These are phyloP conservation scores for Pythium guiyangense DNA, from an alignment of 352 stramenopile species.

Conservation along the genomic window DNA sequence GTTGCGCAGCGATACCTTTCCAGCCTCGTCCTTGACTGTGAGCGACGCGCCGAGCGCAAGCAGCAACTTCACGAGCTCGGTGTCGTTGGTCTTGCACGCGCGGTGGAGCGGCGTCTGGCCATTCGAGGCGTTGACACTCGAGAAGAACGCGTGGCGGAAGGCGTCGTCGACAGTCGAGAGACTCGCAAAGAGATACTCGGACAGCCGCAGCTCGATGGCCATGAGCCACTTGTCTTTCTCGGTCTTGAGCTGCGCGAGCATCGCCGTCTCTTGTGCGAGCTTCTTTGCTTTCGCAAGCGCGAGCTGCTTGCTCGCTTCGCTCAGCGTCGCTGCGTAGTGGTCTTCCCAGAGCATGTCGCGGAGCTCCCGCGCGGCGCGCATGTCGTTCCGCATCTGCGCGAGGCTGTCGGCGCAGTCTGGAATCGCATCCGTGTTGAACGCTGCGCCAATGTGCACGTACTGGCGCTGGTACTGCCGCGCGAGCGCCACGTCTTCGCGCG, in stretches of 20 bases:
- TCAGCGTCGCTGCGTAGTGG: conserved; percentile 28
- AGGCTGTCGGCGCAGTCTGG: conserved; percentile 52
- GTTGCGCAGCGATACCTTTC: conserved; percentile 19
- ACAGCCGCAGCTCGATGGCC: conserved; percentile 49
- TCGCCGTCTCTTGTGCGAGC: conserved; percentile 42
- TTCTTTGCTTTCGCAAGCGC: conserved; percentile 29
- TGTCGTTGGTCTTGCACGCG: conserved; percentile 42
- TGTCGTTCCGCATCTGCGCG: conserved; percentile 29
- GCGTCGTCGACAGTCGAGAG: conserved; percentile 20
- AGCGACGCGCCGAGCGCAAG: conserved; percentile 32
- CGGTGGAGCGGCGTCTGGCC: conserved; percentile 55
- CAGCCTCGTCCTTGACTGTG: conserved; percentile 24
- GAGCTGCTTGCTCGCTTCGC: conserved; percentile 17
- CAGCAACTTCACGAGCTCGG: conserved; percentile 33
- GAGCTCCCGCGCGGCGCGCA: conserved; percentile 43
- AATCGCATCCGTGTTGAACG: conserved; percentile 42
- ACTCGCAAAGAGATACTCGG: conserved; percentile 31
- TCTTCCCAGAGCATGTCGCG: conserved; percentile 71
- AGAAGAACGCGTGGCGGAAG: conserved; percentile 28
- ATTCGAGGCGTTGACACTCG: conserved; percentile 28
- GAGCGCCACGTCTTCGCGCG: conserved; percentile 27
- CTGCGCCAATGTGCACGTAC: conserved; percentile 26
- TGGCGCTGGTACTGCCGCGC: conserved; percentile 40
- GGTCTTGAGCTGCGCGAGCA: conserved; percentile 47
- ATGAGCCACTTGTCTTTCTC: conserved; percentile 69